Conservation (phyloP, 108 stramenopile genomes). For the Nitzschia sp. region DNA sequence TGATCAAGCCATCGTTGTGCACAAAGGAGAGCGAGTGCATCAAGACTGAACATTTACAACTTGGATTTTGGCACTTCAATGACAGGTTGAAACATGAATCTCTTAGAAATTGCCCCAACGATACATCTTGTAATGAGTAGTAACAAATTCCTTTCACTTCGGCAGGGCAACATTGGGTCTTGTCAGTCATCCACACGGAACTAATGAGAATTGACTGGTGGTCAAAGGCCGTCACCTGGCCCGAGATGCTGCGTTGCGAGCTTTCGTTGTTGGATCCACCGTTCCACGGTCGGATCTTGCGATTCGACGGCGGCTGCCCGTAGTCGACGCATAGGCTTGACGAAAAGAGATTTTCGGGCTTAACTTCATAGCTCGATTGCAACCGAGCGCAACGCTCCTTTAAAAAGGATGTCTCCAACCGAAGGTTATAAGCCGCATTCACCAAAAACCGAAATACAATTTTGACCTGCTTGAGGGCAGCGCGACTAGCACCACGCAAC, state of each 20-base stretch:
- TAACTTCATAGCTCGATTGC: slow-evolving; percentile 47
- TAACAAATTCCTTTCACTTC: slow-evolving; percentile 96
- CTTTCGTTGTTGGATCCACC: slow-evolving; percentile 70
- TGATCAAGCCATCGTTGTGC: slow-evolving; percentile 90
- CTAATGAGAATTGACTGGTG: slow-evolving; percentile 94
- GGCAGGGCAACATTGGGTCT: slow-evolving; percentile 91
- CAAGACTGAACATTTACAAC: slow-evolving; percentile 90
- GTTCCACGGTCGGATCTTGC: slow-evolving; percentile 85
- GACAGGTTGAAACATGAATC: slow-evolving; percentile 94
- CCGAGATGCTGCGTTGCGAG: slow-evolving; percentile 57
- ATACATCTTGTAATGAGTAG: slow-evolving; percentile 90
- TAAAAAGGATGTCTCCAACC: slow-evolving; percentile 91
- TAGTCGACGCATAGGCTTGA: slow-evolving; percentile 84
- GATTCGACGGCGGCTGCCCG: slow-evolving; percentile 61
- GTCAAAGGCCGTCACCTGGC: slow-evolving; percentile 80
- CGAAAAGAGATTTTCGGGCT: slow-evolving; percentile 49
- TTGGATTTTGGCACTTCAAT: slow-evolving; percentile 87
- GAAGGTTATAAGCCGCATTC: slow-evolving; percentile 90
- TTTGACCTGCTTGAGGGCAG: slow-evolving; percentile 89
- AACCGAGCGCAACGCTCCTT: slow-evolving; percentile 83
- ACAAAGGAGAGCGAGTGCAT: slow-evolving; percentile 93
- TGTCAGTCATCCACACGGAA: slow-evolving; percentile 93
- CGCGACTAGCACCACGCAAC: slow-evolving; percentile 80
- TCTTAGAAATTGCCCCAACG: slow-evolving; percentile 91
- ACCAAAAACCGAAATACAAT: slow-evolving; percentile 83